Evolutionary conservation across 179 eudicot genomes (phyloP).

Genomic region (Spergularia azorica): DNA sequence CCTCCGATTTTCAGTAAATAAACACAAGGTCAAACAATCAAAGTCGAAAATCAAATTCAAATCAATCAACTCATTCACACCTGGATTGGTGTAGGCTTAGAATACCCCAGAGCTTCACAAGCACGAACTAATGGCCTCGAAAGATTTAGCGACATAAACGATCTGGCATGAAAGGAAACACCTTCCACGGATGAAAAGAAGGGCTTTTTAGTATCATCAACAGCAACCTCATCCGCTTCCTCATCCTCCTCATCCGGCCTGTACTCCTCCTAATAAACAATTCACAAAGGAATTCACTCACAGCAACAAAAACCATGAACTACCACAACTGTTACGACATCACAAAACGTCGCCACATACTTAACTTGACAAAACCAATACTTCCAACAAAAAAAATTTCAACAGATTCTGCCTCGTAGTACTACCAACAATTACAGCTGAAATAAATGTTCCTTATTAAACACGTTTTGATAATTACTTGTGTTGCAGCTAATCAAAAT

Average conservation of each 20-base stretch:
- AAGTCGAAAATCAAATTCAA: background rate
- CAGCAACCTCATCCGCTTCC: constrained; percentile 40
- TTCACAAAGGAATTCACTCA: background rate
- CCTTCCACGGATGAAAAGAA: constrained; percentile 73
- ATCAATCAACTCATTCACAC: constrained; percentile 29
- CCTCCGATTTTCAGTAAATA: background rate
- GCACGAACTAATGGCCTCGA: constrained; percentile 93
- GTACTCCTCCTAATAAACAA: constrained; percentile 59
- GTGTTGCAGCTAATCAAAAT: too few species aligned
- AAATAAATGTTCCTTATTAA: too few species aligned
- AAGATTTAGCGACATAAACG: constrained; percentile 84
- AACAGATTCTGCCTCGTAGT: background rate
- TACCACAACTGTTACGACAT: constrained; percentile 28
- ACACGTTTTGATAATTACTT: too few species aligned
- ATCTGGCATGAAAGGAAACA: constrained; percentile 64
- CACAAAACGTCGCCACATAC: background rate
- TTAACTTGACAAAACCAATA: background rate
- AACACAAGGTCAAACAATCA: background rate
- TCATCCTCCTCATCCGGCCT: constrained; percentile 58
- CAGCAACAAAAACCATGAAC: constrained; percentile 36
- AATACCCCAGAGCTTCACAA: constrained; percentile 78
- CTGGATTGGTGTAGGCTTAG: constrained; percentile 96
- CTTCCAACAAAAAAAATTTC: background rate
- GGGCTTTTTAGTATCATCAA: constrained; percentile 37
- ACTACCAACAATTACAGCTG: too few species aligned